A percentile compares a stretch with the other conserved stretches of the same genome.
Conservation (phyloP, 441 rosid genomes). For the Jatropha multifida region DNA sequence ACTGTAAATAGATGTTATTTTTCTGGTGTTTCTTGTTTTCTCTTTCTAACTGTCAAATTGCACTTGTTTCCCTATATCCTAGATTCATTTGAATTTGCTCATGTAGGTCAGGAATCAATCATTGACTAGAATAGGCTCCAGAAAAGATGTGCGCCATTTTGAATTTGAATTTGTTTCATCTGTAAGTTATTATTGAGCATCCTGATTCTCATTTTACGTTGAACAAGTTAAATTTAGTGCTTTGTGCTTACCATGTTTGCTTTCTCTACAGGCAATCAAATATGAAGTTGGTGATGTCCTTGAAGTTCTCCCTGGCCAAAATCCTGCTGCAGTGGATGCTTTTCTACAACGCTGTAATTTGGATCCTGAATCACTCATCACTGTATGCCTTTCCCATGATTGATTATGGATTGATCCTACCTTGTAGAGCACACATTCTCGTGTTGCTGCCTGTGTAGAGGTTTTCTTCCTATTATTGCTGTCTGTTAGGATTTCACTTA, state of each 20-base stretch:
- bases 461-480: conserved; percentile 1
- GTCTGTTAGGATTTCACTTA: background rate
- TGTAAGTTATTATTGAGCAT: conserved; percentile 44
- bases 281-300: conserved; percentile 90
- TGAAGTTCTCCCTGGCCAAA: conserved; percentile 83
- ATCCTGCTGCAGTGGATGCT: conserved; percentile 61
- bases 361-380: conserved; percentile 78
- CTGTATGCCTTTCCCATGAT: conserved; percentile 42
- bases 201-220: background rate
- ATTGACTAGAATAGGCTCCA: conserved; percentile 58
- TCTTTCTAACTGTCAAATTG: background rate
- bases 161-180: conserved; percentile 77
- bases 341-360: conserved; percentile 69
- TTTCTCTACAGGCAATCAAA: conserved; percentile 40
- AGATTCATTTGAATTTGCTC: conserved; percentile 18
- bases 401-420: conserved; percentile 1
- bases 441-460: background rate
- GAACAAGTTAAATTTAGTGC: conserved; percentile 2
- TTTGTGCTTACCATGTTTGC: conserved; percentile 18
- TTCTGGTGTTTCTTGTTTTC: background rate
- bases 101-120: conserved; percentile 59
- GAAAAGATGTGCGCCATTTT: conserved; percentile 89
- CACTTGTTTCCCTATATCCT: background rate
- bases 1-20: background rate
- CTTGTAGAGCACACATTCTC: background rate